Evolutionary conservation across 2,329 filamentous ascomycete genomes (phyloP), one percentile per base, ranked within the genome.

Genomic region (Aspergillus carbonarius): DNA sequence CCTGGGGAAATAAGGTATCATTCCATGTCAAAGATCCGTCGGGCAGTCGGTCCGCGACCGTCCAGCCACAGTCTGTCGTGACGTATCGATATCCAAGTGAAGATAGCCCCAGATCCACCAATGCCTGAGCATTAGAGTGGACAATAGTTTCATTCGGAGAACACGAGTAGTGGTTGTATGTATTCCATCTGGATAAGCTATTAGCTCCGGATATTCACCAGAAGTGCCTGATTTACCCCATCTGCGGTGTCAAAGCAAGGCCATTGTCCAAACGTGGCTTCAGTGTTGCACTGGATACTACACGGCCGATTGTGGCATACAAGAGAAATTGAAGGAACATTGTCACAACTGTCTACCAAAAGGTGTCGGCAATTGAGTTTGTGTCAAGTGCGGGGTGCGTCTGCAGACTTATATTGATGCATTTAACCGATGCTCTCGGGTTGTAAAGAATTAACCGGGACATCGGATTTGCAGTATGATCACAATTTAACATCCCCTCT

Each of bases 11-110:
- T 46, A 77, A 67, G 1, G 64, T 71, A 9, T 70, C 53, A 55
- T 81, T 76, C 74, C 76, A 78, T 12, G 75, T 74, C 59, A 81
- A 69, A 15, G 73, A 73, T 13, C 76, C 74, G 59, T 78, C 72
- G 4, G 67, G 42, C 12, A 68, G 64, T 17, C 78, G 70, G 34
- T 76, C 65, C 2, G 69, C 59, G 4, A 74, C 68, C 5, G 72
- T 78, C 85, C 85, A 88, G 0, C 85, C 85, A 55, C 84, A 87
- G 63, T 88, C 85, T 0, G 80, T 78, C 0, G 82, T 84, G 32
- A 86, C 81, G 56, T 81, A 80, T 1, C 73, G 77, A 64, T 88
- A 88, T 5, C 85, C 85, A 0, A 82, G 71, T 3, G 79, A 74
- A 0, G 76, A 75, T 0, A 86, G 76, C 0, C 82, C 83, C 0